These are phyloP conservation scores for Sonneratia alba DNA, from an alignment of 345 rosid genomes.

Conservation along the genomic window DNA sequence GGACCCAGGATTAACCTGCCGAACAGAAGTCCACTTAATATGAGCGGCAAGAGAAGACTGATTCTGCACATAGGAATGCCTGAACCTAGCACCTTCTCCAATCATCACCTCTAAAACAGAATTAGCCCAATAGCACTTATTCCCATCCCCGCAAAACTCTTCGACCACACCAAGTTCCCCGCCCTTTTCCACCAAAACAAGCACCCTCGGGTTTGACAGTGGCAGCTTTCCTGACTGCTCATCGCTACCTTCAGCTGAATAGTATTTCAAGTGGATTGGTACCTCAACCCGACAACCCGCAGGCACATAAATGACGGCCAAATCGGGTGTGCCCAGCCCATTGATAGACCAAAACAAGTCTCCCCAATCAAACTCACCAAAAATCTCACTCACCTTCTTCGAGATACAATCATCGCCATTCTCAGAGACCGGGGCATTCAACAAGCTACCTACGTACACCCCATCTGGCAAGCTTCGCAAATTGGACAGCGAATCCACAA, in stretches of 20 bases:
- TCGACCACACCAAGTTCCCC: slow-evolving; percentile 75
- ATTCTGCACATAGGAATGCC: slow-evolving; percentile 75
- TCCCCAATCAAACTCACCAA: slow-evolving; percentile 55
- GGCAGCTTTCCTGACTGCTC: slow-evolving; percentile 45
- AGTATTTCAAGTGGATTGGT: slow-evolving; percentile 63
- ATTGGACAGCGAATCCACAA: slow-evolving; percentile 36
- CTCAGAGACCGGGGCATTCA: slow-evolving; percentile 18
- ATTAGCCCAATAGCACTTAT: slow-evolving; percentile 68
- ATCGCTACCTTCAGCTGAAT: slow-evolving; percentile 54
- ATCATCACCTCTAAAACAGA: slow-evolving; percentile 61
- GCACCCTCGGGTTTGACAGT: slow-evolving; percentile 82
- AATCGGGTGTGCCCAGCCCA: slow-evolving; percentile 84
- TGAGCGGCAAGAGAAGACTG: slow-evolving; percentile 72
- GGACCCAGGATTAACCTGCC: slow-evolving; percentile 40
- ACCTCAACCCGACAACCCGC: slow-evolving; percentile 57
- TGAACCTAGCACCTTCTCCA: slow-evolving; percentile 49
- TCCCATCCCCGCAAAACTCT: slow-evolving; percentile 53
- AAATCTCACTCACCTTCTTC: slow-evolving; percentile 35
- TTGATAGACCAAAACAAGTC: slow-evolving; percentile 89
- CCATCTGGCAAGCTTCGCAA: slow-evolving; percentile 56
- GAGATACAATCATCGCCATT: slow-evolving; percentile 17
- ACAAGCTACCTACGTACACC: slow-evolving; percentile 66
- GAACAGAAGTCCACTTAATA: slow-evolving; percentile 79
- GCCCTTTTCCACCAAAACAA: slow-evolving; percentile 68
- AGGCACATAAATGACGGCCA: slow-evolving; percentile 74